phyloP scores from a whole-genome alignment of 2,329 filamentous ascomycete species.

The Nakataea oryzae region DNA sequence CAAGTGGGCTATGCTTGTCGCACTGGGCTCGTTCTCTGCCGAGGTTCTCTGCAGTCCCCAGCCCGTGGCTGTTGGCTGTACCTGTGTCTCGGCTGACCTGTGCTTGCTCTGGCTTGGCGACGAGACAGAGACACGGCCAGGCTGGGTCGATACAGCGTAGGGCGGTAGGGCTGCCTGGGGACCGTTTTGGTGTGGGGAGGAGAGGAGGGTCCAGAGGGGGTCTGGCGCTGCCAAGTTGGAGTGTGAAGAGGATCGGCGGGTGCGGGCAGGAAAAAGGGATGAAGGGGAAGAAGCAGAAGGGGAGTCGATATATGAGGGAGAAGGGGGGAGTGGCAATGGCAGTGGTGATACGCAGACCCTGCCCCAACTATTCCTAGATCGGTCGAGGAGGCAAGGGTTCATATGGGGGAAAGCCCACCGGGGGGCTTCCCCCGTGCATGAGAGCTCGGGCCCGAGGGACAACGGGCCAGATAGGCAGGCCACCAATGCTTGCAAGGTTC shows the following conservation, averaged over 20 bases:
- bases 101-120: neutral
- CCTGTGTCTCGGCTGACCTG: neutral
- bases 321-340: neutral
- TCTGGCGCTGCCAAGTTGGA: neutral
- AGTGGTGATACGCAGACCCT: neutral
- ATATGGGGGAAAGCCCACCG: neutral
- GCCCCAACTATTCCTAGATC: neutral
- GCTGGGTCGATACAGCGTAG: neutral
- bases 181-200: neutral
- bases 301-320: neutral
- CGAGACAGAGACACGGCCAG: neutral
- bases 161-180: neutral
- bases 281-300: neutral
- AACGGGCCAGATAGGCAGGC: neutral
- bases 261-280: neutral
- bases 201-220: neutral
- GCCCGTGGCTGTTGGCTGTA: neutral
- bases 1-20: neutral
- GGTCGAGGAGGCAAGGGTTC: neutral
- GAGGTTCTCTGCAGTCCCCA: neutral
- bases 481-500: neutral
- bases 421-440: neutral
- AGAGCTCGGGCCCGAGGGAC: neutral
- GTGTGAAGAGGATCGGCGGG: neutral
- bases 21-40: neutral